phyloP scores from a whole-genome alignment of 2,329 filamentous ascomycete genomes.

The Aspergillus ruber region DNA sequence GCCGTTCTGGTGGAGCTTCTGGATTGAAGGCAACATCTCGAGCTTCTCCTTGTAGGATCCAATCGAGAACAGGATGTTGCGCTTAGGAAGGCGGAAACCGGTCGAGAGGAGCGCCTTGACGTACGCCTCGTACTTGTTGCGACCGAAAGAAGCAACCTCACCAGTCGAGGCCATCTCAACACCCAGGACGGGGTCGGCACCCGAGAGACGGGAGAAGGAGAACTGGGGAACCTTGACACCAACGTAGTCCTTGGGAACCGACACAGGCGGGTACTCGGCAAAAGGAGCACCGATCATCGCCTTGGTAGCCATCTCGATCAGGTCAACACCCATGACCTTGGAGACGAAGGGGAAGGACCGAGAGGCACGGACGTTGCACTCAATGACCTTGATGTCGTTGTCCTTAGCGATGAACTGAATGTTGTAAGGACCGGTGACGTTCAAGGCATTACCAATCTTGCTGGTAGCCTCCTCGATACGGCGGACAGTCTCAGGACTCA shows the following conservation, averaged over 20 bases:
- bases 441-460: slow-evolving; percentile 90
- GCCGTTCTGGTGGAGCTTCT: slow-evolving; percentile 81
- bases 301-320: slow-evolving; percentile 98
- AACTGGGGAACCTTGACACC: slow-evolving; percentile 98
- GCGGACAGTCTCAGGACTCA: slow-evolving; percentile 78
- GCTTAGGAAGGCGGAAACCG: slow-evolving; percentile 91
- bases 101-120: slow-evolving; percentile 93
- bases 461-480: slow-evolving; percentile 91
- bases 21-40: slow-evolving; percentile 89
- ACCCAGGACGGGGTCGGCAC: slow-evolving; percentile 90
- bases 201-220: slow-evolving; percentile 94
- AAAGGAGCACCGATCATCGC: slow-evolving; percentile 85
- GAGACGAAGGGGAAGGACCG: slow-evolving; percentile 97
- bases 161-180: slow-evolving; percentile 99
- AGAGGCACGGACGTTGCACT: slow-evolving; percentile 95
- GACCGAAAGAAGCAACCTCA: slow-evolving; percentile 93
- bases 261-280: slow-evolving; percentile 70
- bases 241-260: slow-evolving; percentile 73
- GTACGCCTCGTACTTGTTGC: slow-evolving; percentile 95
- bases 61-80: slow-evolving; percentile 91
- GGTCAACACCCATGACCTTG: slow-evolving; percentile 95
- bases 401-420: slow-evolving; percentile 99
- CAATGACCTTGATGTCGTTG: slow-evolving; percentile 99
- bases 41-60: slow-evolving; percentile 97
- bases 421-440: slow-evolving; percentile 95